Conservation (phyloP, 345 rosid genomes). For the Brassica incana region DNA sequence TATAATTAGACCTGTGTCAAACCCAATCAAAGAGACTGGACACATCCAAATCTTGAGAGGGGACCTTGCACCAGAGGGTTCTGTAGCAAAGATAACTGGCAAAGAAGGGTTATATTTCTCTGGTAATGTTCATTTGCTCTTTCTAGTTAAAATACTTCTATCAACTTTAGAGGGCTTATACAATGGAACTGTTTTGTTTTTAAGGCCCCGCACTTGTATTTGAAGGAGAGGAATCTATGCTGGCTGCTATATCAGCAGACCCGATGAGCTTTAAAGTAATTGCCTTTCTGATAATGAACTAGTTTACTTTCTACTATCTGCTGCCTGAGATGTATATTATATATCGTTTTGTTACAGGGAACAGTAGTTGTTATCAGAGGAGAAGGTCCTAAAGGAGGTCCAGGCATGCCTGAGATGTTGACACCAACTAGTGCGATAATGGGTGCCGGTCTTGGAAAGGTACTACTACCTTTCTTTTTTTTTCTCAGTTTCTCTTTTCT, state of each 20-base stretch:
- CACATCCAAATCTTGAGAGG: slow-evolving; percentile 90
- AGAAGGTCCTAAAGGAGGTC: slow-evolving; percentile 99
- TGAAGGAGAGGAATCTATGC: slow-evolving; percentile 97
- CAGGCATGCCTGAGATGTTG: slow-evolving; percentile 99
- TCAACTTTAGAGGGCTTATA: background rate
- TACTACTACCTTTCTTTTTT: slow-evolving; percentile 8
- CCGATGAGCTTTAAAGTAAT: slow-evolving; percentile 82
- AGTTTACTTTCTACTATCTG: background rate
- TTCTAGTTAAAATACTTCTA: background rate
- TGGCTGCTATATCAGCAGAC: slow-evolving; percentile 76
- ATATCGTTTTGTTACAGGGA: slow-evolving; percentile 54
- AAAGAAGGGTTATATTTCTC: slow-evolving; percentile 95
- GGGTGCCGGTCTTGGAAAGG: slow-evolving; percentile 99
- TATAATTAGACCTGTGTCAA: slow-evolving; percentile 67
- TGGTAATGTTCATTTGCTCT: slow-evolving; percentile 45
- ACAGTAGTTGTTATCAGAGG: slow-evolving; percentile 90
- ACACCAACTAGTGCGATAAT: slow-evolving; percentile 98
- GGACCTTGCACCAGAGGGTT: slow-evolving; percentile 93
- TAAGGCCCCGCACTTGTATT: slow-evolving; percentile 97
- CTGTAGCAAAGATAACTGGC: slow-evolving; percentile 98
- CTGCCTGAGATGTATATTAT: slow-evolving; percentile 14
- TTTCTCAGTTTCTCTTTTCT: background rate
- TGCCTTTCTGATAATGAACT: background rate
- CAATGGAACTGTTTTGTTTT: slow-evolving; percentile 32
- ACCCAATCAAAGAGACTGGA: slow-evolving; percentile 93